Evolutionary conservation across 2,329 filamentous ascomycete genomes (phyloP).

Genomic region (Sphaerostilbella broomeana): DNA sequence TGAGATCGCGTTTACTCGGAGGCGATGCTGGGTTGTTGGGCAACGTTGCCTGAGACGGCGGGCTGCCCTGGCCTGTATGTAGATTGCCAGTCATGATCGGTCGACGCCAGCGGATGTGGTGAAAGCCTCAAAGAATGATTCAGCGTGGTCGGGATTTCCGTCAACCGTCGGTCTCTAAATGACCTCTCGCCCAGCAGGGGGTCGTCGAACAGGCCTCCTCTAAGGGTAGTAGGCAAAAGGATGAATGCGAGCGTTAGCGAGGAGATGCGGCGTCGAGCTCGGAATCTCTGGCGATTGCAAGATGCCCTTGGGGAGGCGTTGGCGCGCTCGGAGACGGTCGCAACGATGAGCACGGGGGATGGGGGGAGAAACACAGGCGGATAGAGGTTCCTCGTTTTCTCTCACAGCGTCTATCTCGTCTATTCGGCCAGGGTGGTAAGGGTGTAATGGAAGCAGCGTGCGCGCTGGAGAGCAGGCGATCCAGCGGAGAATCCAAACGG

Average conservation of each 20-base stretch:
- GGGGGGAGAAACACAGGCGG: too few relatives aligned
- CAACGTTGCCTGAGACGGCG: slow-evolving; percentile 20
- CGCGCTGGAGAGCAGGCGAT: slow-evolving; percentile 9
- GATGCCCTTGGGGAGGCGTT: slow-evolving; percentile 1
- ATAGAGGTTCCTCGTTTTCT: too few relatives aligned
- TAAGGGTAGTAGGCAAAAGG: neutral
- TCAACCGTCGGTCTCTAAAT: slow-evolving; percentile 3
- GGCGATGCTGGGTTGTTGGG: slow-evolving; percentile 53
- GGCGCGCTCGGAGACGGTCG: slow-evolving; percentile 8
- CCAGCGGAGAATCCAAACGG: slow-evolving; percentile 8
- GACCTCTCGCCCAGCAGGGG: neutral
- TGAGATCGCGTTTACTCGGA: slow-evolving; percentile 78
- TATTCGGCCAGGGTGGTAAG: too few relatives aligned
- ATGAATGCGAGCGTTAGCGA: neutral
- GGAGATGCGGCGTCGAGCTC: neutral
- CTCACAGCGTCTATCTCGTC: too few relatives aligned
- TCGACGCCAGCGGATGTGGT: neutral
- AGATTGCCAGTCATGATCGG: slow-evolving; percentile 32
- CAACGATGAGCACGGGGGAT: neutral
- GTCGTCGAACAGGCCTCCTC: slow-evolving; percentile 5
- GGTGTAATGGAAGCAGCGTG: slow-evolving; percentile 1
- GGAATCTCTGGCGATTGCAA: neutral
- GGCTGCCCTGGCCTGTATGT: slow-evolving; percentile 27
- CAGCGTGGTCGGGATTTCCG: slow-evolving; percentile 9
- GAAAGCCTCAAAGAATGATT: neutral